A percentile compares a stretch with the other conserved stretches of the same genome.
Conservation (phyloP, 2,329 filamentous ascomycete genomes). For the Colletotrichum godetiae region DNA sequence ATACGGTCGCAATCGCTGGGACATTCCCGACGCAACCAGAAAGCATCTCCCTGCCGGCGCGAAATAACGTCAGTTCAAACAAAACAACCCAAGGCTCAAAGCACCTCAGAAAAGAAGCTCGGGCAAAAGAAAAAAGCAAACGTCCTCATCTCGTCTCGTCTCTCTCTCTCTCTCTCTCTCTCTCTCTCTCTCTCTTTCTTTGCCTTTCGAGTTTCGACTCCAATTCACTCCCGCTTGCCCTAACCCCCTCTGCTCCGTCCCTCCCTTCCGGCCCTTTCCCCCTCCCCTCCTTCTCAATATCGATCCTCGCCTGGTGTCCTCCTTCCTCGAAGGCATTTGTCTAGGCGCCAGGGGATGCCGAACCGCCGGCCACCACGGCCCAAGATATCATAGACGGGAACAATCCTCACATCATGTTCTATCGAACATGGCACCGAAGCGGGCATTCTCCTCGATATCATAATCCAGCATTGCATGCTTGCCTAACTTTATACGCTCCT, state of each 20-base stretch:
- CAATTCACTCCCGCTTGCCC: not conserved
- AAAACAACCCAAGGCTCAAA: not conserved
- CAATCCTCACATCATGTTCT: slow-evolving; percentile 15
- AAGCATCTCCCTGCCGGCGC: slow-evolving; percentile 30
- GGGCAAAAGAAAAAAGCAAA: slow-evolving; percentile 25
- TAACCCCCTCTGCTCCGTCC: not conserved
- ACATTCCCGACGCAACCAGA: slow-evolving; percentile 20
- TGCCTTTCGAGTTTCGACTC: not conserved
- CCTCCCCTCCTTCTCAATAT: not conserved
- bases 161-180: not conserved
- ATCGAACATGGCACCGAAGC: not conserved
- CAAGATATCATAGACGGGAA: not conserved
- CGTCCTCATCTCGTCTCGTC: not conserved
- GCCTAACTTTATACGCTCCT: slow-evolving; percentile 5
- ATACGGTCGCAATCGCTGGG: slow-evolving; percentile 10
- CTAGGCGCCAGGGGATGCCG: not conserved
- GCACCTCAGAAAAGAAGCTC: slow-evolving; percentile 2
- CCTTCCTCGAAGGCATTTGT: not conserved
- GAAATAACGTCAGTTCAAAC: slow-evolving; percentile 10
- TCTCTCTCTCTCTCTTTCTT: not conserved
- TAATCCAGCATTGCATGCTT: slow-evolving; percentile 1
- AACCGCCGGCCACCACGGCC: slow-evolving; percentile 4
- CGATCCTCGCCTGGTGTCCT: not conserved
- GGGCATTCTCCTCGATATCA: not conserved
- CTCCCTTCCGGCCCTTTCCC: slow-evolving; percentile 5